Evolutionary conservation across 371 early-diverging fungal genomes (phyloP), one percentile per base, ranked within the genome.

Genomic region (Conidiobolus incongruus): DNA sequence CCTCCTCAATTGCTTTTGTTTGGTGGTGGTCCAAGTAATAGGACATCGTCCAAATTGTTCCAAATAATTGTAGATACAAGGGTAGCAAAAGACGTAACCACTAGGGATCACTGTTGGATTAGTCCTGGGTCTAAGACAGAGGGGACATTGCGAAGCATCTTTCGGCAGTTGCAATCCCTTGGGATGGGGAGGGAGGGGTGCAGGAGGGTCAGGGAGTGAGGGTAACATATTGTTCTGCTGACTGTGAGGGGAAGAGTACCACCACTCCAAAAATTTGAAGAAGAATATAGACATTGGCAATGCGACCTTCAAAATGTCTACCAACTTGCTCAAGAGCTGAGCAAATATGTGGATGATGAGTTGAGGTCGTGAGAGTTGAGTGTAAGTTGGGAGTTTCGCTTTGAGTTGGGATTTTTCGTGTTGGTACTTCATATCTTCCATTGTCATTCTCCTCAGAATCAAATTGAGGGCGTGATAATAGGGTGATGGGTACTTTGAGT

Each of bases 211-310:
- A 2, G 68, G 68, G 13, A 62, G 62, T n/a, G n/a, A n/a, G n/a
- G n/a, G n/a, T n/a, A n/a, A n/a, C n/a, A n/a, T n/a, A 23, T 51
- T 47, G 4, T 46, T 41, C 31, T 44, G 56, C 7, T 46, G 52
- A 49, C 61, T 63, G 28, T 69, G 76, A 45, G 81, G 82, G 8
- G 82, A 77, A 6, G 75, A 65, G 51, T 86, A 84, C 89, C 90
- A 89, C 91, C 93, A 90, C 58, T 90, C 91, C 50, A 88, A 52
- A 48, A 92, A 92, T 47, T 79, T 81, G 66, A 77, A 86, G 48
- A 86, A 76, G 62, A 90, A 86, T 33, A 92, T 79, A 0, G 83
- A 75, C 69, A 84, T 69, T 22, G 90, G 92, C 42, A 92, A 53
- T 6, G 77, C 48, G 2, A 73, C 66, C 47, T 81, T 77, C 29